Base-by-base conservation (phyloP, 176 grass and related monocot genomes). In the Poa annua region DNA sequence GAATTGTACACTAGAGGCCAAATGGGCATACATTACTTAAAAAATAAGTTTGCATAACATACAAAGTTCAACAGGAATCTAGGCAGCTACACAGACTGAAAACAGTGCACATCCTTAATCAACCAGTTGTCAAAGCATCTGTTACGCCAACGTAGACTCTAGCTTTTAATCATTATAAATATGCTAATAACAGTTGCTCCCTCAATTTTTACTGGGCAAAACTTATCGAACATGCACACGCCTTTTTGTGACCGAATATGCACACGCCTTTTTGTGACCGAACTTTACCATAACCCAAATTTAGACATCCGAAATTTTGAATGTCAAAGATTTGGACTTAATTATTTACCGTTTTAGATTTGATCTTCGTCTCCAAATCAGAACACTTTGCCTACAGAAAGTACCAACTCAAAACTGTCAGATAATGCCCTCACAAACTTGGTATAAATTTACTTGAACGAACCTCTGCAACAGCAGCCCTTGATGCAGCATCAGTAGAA, bases 391-490 rank as follows among this genome's bases (percentile, higher is more conserved):
- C 89, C 96, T 99, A 85, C 78, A 81, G 22, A 80, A 8, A 71
- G 63, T 60, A 63, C 17, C 7, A 79, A 57, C 24, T 68, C 59
- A 87, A 72, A 81, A 81, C 8, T 78, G 42, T 82, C 45, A 71
- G 49, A 56, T 56, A 64, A 67, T 88, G 38, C 8, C n/a, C 9
- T 44, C 35, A 44, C 57, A 44, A 34, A 54, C 68, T 71, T 39
- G 21, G 24, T 71, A 83, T 6, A 67, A 85, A 45, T 36, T 14
- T 55, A 85, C 41, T 56, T 71, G 79, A 83, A 88, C 66, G 78
- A 85, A 99, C 96, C 96, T 99, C 93, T 14, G 91, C 85, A 54
- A 90, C 60, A 62, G 87, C 89, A 96, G 91, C 96, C 81, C 89
- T 96, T 20, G 89, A 83, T 86, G 92, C 96, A 36, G 93, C 91